These are phyloP conservation scores for Monilinia aucupariae DNA, from an alignment of 2,329 filamentous ascomycete genomes.

Conservation along the genomic window DNA sequence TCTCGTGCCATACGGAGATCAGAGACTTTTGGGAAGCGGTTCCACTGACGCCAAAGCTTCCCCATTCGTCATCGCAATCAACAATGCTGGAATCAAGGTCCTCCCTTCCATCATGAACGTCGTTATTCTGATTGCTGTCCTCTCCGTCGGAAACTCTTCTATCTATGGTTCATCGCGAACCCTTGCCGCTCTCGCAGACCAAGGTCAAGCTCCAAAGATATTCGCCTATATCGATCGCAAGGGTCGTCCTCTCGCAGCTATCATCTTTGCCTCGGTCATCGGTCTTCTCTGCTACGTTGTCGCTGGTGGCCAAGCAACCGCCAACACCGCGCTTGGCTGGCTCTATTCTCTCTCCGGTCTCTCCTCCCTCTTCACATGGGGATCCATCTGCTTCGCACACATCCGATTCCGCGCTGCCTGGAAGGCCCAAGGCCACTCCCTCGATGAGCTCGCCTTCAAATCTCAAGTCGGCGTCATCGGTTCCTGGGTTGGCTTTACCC, in stretches of 20 bases:
- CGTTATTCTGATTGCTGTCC: slow-evolving; percentile 52
- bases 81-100: slow-evolving; percentile 47
- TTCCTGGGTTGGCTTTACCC: slow-evolving; percentile 54
- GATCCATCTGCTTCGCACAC: slow-evolving; percentile 59
- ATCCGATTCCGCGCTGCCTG: slow-evolving; percentile 63
- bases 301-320: slow-evolving; percentile 43
- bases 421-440: slow-evolving; percentile 48
- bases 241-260: slow-evolving; percentile 50
- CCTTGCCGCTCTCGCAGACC: slow-evolving; percentile 53
- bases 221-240: slow-evolving; percentile 54
- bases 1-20: slow-evolving; percentile 43
- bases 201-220: slow-evolving; percentile 52
- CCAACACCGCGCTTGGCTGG: slow-evolving; percentile 54
- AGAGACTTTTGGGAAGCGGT: slow-evolving; percentile 35
- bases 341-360: slow-evolving; percentile 59
- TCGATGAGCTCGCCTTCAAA: slow-evolving; percentile 61
- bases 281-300: slow-evolving; percentile 47
- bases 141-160: slow-evolving; percentile 54
- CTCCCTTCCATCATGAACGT: slow-evolving; percentile 55
- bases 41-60: slow-evolving; percentile 40
- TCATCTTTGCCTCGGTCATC: slow-evolving; percentile 34
- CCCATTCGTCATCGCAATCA: slow-evolving; percentile 54
- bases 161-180: slow-evolving; percentile 57
- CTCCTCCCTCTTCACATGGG: slow-evolving; percentile 56
- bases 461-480: slow-evolving; percentile 56